Percentiles rank a stretch among this genome's conserved stretches.
These are phyloP conservation scores for Eutrema heterophyllum DNA, from an alignment of 345 rosid species.

Conservation along the genomic window DNA sequence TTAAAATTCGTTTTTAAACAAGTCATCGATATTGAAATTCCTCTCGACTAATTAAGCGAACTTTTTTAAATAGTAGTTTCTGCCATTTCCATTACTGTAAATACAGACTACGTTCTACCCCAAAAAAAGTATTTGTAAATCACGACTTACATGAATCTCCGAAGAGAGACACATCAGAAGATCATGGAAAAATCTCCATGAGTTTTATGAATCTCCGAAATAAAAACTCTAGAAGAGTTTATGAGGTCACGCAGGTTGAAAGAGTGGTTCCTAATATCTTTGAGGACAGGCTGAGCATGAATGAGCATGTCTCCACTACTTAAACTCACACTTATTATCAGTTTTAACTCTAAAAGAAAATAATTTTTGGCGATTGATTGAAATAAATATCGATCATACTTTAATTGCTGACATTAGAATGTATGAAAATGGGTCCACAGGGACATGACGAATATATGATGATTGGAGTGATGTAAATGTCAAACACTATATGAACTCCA, in stretches of 20 bases:
- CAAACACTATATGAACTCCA: slow-evolving; percentile 8
- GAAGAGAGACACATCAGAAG: neutral
- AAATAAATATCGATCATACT: slow-evolving; percentile 12
- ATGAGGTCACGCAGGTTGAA: neutral
- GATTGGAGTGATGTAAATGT: slow-evolving; percentile 22
- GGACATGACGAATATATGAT: slow-evolving; percentile 32
- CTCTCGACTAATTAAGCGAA: no score
- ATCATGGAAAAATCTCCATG: neutral
- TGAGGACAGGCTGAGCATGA: slow-evolving; percentile 16
- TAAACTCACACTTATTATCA: neutral
- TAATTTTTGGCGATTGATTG: neutral
- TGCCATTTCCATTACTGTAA: neutral
- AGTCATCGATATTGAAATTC: no score
- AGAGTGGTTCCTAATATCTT: neutral
- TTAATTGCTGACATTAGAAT: slow-evolving; percentile 2
- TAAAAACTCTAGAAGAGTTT: neutral
- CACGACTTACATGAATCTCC: neutral
- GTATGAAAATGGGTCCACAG: slow-evolving; percentile 10
- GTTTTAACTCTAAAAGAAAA: neutral
- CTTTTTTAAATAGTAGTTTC: neutral
- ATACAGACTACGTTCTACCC: neutral
- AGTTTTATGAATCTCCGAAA: neutral
- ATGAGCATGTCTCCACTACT: slow-evolving; percentile 24
- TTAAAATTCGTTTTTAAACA: no score
- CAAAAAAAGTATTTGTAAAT: neutral